Conservation (phyloP, 371 early-diverging fungal genomes). For the Actinomortierella ambigua region DNA sequence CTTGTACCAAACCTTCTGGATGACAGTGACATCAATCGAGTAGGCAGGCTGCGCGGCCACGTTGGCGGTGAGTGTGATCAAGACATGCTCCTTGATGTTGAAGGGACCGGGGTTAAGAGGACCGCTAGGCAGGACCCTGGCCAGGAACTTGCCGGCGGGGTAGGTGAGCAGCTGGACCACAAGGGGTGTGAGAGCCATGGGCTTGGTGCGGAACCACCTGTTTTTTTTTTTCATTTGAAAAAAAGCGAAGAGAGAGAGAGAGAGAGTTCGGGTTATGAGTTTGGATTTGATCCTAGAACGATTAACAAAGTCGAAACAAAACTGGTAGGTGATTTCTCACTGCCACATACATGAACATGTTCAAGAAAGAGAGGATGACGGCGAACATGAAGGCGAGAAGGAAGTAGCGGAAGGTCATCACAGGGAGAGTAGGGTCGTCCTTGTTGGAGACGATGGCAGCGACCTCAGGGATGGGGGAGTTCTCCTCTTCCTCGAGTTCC, state of each 20-base stretch:
- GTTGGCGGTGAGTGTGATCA: constrained; percentile 65
- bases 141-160: constrained; percentile 66
- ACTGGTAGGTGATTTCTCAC: constrained; percentile 57
- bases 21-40: constrained; percentile 75
- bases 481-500: constrained; percentile 51
- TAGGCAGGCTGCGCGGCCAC: constrained; percentile 64
- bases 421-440: constrained; percentile 64
- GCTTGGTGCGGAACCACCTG: constrained; percentile 69
- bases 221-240: constrained; percentile 37
- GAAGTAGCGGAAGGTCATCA: constrained; percentile 73
- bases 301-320: neutral
- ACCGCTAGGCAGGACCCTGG: constrained; percentile 53
- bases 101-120: constrained; percentile 79
- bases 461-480: constrained; percentile 75
- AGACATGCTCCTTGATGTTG: constrained; percentile 79
- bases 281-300: constrained; percentile 35
- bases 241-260: constrained; percentile 62
- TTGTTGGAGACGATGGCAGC: constrained; percentile 60
- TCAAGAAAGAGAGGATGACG: constrained; percentile 59
- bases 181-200: constrained; percentile 59
- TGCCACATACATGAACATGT: constrained; percentile 70
- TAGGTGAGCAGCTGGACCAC: constrained; percentile 69
- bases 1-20: constrained; percentile 66
- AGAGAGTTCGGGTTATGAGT: too few relatives aligned
- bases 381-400: constrained; percentile 64